phyloP scores from a whole-genome alignment of 139 green algal species.

The Chlorella sp. region DNA sequence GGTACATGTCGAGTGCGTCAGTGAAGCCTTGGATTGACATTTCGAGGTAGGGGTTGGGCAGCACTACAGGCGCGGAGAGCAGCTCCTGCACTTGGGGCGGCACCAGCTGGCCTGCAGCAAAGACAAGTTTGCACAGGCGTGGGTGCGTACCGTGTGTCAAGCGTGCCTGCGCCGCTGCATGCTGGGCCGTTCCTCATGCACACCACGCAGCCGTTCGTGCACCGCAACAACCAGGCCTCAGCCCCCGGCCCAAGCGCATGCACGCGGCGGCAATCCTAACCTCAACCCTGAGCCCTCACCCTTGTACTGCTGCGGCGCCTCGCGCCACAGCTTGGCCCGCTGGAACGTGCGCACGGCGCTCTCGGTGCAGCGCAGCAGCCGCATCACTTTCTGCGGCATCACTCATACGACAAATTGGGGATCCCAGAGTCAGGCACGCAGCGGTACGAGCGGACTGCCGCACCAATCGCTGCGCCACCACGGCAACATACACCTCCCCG shows the following conservation, averaged over 20 bases:
- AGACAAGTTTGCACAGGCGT: too few relatives aligned
- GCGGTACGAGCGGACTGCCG: too few relatives aligned
- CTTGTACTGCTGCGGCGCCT: conserved; percentile 25
- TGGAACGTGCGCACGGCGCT: conserved; percentile 37
- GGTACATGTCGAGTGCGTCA: conserved; percentile 11
- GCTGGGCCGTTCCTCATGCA: too few relatives aligned
- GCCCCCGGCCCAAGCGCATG: too few relatives aligned
- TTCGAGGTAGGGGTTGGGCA: conserved; percentile 35
- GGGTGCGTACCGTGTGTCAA: too few relatives aligned
- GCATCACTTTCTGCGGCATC: conserved; percentile 36
- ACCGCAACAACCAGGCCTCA: too few relatives aligned
- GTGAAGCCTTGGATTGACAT: conserved; percentile 14
- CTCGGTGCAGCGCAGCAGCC: conserved; percentile 39
- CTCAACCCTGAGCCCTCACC: conserved; percentile 9
- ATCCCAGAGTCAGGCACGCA: too few relatives aligned
- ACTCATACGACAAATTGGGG: too few relatives aligned
- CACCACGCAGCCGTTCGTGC: too few relatives aligned
- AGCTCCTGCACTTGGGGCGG: conserved; percentile 25
- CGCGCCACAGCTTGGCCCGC: conserved; percentile 42
- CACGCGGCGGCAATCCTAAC: background rate
- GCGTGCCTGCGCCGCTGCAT: too few relatives aligned
- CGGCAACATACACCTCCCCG: too few relatives aligned
- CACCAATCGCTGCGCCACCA: too few relatives aligned
- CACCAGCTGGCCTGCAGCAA: conserved; percentile 15
- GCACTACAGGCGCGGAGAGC: conserved; percentile 25